These are phyloP conservation scores for Glycine tomentella DNA, from an alignment of 306 rosid genomes.

Conservation along the genomic window DNA sequence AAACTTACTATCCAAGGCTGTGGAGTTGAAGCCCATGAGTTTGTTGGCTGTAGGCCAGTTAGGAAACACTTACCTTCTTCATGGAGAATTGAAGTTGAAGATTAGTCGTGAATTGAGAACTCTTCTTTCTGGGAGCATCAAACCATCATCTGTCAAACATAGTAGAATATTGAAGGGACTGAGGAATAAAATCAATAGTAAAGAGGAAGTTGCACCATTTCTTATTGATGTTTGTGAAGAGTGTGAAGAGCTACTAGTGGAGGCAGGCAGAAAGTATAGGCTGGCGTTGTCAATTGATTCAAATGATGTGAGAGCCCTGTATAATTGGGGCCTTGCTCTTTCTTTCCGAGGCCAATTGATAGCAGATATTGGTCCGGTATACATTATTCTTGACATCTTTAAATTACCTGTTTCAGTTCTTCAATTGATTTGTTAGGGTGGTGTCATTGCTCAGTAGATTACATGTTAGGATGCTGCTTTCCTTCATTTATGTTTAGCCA, in stretches of 20 bases:
- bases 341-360: conserved; percentile 92
- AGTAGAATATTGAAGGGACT: conserved; percentile 57
- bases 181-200: conserved; percentile 55
- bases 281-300: conserved; percentile 89
- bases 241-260: conserved; percentile 87
- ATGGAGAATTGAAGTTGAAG: conserved; percentile 91
- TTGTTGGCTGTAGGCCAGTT: conserved; percentile 91
- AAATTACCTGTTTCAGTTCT: conserved; percentile 32
- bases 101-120: conserved; percentile 79
- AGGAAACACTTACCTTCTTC: conserved; percentile 94
- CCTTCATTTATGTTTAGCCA: conserved; percentile 28
- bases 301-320: conserved; percentile 80
- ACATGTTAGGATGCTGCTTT: conserved; percentile 27
- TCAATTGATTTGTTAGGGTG: conserved; percentile 30
- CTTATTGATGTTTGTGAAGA: conserved; percentile 85
- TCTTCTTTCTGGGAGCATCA: conserved; percentile 64
- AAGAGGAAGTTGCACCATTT: conserved; percentile 68
- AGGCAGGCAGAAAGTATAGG: conserved; percentile 95
- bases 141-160: conserved; percentile 54
- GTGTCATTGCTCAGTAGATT: conserved; percentile 18
- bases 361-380: conserved; percentile 93
- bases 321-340: conserved; percentile 99
- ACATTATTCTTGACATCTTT: conserved; percentile 47
- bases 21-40: conserved; percentile 87
- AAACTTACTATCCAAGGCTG: conserved; percentile 78